Base-by-base conservation (phyloP, 352 stramenopile genomes). In the Peronospora belbahrii region DNA sequence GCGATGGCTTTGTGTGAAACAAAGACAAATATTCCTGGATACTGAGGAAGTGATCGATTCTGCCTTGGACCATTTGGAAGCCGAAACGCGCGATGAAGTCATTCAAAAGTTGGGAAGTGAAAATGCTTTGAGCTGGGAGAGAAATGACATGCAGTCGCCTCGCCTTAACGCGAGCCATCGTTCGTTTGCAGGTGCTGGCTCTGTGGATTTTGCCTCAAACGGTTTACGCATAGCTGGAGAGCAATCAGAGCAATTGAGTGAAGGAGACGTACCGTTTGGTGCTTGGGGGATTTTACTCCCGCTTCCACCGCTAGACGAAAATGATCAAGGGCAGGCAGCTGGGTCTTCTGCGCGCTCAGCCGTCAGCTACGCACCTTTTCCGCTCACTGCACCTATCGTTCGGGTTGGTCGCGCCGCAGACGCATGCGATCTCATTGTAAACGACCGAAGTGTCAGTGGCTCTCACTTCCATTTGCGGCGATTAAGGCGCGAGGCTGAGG, bases 361-460 rank as follows among this genome's bases (percentile, higher is more conserved):
- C 8, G 56, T 88, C 10, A 67, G 81, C 48, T 70, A 69, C 25
- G 58, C 51, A 0, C 74, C 80, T 14, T 94, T 87, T 43, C 72
- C 79, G 20, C 52, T 92, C 2, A 85, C 74, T 2, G 69, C 74
- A 3, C 65, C 78, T 4, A 75, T 94, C 14, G 62, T 92, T 36
- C 70, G 80, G 0, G 80, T 94, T 18, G 83, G 83, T 8, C 76
- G 83, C 5, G 77, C 80, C 10, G 74, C 74, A 2, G 83, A 92
- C 52, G 88, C 80, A 38, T 92, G 83, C 37, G 83, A 94, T 57
- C 73, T 94, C 15, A 81, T 94, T 42, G 74, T 94, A 10, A 94
- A 90, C 20, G 83, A 94, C 32, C 74, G 80, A 22, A 94, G 83
- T 56, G 81, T 94, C 4, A 92, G 81, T 58, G 81, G 83, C 1